Evolutionary conservation across 129 eudicot species (phyloP).

Genomic region (Cynara cardunculus): DNA sequence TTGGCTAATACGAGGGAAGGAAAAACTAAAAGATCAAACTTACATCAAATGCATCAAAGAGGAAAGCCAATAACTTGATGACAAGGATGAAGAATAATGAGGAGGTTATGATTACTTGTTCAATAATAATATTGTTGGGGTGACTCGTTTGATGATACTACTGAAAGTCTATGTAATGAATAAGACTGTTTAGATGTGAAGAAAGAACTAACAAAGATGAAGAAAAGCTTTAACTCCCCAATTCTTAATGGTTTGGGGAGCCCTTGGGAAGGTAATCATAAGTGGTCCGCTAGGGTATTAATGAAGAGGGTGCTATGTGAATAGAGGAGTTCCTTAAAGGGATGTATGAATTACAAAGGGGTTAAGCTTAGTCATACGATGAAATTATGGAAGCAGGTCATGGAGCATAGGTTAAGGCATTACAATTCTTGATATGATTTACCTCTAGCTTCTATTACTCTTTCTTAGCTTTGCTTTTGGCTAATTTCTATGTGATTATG

Average conservation of each 20-base stretch:
- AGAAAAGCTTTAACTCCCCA: background rate
- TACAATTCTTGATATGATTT: background rate
- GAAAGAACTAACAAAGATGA: background rate
- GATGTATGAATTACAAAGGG: background rate
- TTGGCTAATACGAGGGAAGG: too few relatives aligned
- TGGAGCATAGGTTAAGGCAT: background rate
- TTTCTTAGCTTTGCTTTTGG: background rate
- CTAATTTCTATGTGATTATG: background rate
- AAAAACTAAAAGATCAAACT: too few relatives aligned
- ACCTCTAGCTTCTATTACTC: background rate
- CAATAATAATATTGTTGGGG: too few relatives aligned
- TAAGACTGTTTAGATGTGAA: background rate
- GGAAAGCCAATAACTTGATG: too few relatives aligned
- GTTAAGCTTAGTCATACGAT: background rate
- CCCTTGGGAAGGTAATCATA: background rate
- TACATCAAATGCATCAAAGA: too few relatives aligned
- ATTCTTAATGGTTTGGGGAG: background rate
- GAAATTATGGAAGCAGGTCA: conserved; percentile 1
- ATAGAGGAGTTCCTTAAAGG: background rate
- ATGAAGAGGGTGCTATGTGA: background rate
- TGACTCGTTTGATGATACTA: background rate
- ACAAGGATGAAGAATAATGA: too few relatives aligned
- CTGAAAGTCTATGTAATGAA: background rate
- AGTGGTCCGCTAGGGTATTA: conserved; percentile 1
- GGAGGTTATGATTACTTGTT: too few relatives aligned